These are phyloP conservation scores for Lumnitzera racemosa DNA, from an alignment of 345 rosid genomes.

Conservation along the genomic window DNA sequence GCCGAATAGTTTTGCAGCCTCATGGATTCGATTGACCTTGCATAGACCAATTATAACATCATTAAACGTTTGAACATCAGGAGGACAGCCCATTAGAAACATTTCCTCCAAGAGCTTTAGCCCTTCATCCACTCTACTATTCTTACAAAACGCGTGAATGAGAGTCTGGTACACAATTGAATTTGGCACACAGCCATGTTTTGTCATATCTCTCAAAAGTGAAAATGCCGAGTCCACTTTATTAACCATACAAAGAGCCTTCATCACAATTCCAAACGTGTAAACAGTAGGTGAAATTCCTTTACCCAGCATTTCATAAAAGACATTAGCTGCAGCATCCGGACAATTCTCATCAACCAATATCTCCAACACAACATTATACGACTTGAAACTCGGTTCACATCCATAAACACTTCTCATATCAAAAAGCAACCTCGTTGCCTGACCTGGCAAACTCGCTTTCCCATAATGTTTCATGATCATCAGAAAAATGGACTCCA, in stretches of 20 bases:
- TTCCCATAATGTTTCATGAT: conserved; percentile 64
- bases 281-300: conserved; percentile 59
- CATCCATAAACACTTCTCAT: conserved; percentile 55
- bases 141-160: conserved; percentile 63
- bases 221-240: conserved; percentile 70
- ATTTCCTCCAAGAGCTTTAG: conserved; percentile 70
- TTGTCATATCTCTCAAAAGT: conserved; percentile 71
- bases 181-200: conserved; percentile 80
- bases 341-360: conserved; percentile 51
- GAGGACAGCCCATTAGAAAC: conserved; percentile 74
- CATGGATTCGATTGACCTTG: conserved; percentile 53
- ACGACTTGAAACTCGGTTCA: conserved; percentile 59
- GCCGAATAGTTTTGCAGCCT: conserved; percentile 61
- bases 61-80: conserved; percentile 80
- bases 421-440: conserved; percentile 68
- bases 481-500: conserved; percentile 60
- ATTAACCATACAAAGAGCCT: conserved; percentile 59
- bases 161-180: conserved; percentile 68
- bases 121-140: conserved; percentile 58
- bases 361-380: conserved; percentile 61
- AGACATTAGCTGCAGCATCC: conserved; percentile 60
- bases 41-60: conserved; percentile 64
- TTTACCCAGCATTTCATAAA: conserved; percentile 71
- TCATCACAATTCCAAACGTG: conserved; percentile 69
- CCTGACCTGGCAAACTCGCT: conserved; percentile 72